A percentile compares a stretch with the other conserved stretches of the same genome.
These are phyloP conservation scores for Penicillium janthinellum DNA, from an alignment of 2,329 filamentous ascomycete species.

Conservation along the genomic window DNA sequence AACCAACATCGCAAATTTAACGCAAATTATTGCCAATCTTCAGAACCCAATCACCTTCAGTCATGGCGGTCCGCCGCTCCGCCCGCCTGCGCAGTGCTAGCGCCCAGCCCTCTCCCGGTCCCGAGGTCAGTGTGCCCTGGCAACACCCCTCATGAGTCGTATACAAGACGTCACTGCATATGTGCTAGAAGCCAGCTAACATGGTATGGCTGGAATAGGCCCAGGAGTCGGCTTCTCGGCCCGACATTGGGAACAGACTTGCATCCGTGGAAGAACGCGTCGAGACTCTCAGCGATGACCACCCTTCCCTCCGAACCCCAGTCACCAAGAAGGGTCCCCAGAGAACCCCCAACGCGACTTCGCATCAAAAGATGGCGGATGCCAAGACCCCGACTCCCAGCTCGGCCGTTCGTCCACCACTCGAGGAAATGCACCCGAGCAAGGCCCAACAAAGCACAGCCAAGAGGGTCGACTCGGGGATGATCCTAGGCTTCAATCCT, in stretches of 20 bases:
- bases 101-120: slow-evolving; percentile 20
- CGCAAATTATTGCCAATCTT: neutral
- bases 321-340: slow-evolving; percentile 22
- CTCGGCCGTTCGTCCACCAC: slow-evolving; percentile 68
- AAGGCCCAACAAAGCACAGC: slow-evolving; percentile 74
- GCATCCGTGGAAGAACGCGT: slow-evolving; percentile 51
- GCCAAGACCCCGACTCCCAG: slow-evolving; percentile 51
- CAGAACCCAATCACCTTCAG: slow-evolving; percentile 1
- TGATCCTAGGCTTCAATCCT: slow-evolving; percentile 79
- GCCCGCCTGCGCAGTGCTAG: slow-evolving; percentile 40
- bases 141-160: slow-evolving; percentile 16
- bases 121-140: slow-evolving; percentile 36
- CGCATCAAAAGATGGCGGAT: slow-evolving; percentile 27
- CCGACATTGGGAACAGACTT: slow-evolving; percentile 37
- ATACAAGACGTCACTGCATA: slow-evolving; percentile 10
- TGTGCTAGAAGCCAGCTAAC: slow-evolving; percentile 10
- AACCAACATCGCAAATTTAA: neutral
- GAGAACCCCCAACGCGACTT: slow-evolving; percentile 35
- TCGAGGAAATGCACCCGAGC: slow-evolving; percentile 89
- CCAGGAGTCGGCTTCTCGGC: slow-evolving; percentile 27
- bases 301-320: slow-evolving; percentile 29
- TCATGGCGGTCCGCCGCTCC: slow-evolving; percentile 45
- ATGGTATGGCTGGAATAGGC: slow-evolving; percentile 9
- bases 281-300: slow-evolving; percentile 41
- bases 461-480: slow-evolving; percentile 74